phyloP scores from a whole-genome alignment of 306 rosid species.

The Lathyrus oleraceus region DNA sequence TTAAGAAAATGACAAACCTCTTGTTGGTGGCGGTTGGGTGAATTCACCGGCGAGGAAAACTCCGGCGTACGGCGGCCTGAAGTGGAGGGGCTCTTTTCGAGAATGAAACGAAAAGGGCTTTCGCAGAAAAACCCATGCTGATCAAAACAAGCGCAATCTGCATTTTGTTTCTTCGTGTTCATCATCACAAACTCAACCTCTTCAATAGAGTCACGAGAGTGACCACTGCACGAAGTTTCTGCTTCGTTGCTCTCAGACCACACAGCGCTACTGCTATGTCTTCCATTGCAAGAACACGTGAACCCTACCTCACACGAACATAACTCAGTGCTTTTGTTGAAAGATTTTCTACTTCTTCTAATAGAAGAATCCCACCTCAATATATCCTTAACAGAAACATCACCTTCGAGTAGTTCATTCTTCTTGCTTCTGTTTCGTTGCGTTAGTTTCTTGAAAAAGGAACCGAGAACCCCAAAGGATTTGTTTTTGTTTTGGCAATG shows the following conservation, averaged over 20 bases:
- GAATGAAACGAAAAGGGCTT: slow-evolving; percentile 76
- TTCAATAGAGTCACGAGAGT: slow-evolving; percentile 44
- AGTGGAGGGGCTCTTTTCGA: slow-evolving; percentile 43
- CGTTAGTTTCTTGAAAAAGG: slow-evolving; percentile 60
- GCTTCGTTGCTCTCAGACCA: slow-evolving; percentile 73
- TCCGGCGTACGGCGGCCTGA: slow-evolving; percentile 67
- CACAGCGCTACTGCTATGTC: slow-evolving; percentile 51
- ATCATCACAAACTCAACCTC: slow-evolving; percentile 37
- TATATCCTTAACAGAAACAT: slow-evolving; percentile 43
- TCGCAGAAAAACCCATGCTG: slow-evolving; percentile 43
- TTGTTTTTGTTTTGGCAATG: slow-evolving; percentile 35
- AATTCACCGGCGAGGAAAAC: slow-evolving; percentile 54
- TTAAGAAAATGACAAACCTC: slow-evolving; percentile 55
- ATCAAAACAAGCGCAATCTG: slow-evolving; percentile 37
- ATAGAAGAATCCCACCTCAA: slow-evolving; percentile 52
- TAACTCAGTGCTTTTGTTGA: background rate
- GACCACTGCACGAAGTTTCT: slow-evolving; percentile 44
- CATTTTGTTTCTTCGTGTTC: slow-evolving; percentile 12
- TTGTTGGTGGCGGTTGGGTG: slow-evolving; percentile 52
- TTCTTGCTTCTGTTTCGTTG: slow-evolving; percentile 37
- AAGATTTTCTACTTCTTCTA: slow-evolving; percentile 1
- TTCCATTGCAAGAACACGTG: slow-evolving; percentile 44
- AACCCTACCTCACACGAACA: slow-evolving; percentile 26
- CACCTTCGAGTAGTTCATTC: slow-evolving; percentile 31
- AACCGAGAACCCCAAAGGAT: slow-evolving; percentile 30